Conservation (phyloP, 1,139 yeast species). For the Protomyces inouyei region DNA sequence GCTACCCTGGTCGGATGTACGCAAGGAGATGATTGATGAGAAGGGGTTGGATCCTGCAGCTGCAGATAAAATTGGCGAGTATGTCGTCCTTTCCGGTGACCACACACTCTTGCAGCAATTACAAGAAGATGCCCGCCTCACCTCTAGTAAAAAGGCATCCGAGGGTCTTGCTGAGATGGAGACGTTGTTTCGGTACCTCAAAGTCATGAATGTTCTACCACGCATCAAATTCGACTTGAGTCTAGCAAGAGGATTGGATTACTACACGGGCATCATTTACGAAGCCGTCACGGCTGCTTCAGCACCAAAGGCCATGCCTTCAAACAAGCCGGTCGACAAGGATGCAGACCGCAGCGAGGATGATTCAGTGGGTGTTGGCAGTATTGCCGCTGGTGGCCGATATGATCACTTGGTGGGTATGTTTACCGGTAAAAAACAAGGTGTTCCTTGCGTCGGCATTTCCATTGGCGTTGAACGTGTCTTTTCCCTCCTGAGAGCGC, state of each 20-base stretch:
- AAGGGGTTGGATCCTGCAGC: constrained; percentile 85
- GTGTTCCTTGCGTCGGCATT: constrained; percentile 94
- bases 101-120: constrained; percentile 60
- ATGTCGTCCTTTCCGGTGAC: constrained; percentile 78
- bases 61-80: constrained; percentile 88
- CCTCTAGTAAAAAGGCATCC: constrained; percentile 64
- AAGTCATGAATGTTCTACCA: constrained; percentile 63
- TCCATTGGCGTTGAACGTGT: constrained; percentile 95
- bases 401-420: constrained; percentile 93
- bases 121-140: constrained; percentile 53
- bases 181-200: constrained; percentile 66
- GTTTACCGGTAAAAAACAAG: constrained; percentile 75
- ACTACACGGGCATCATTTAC: constrained; percentile 92
- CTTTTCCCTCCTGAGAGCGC: constrained; percentile 79
- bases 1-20: constrained; percentile 89
- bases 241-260: constrained; percentile 93
- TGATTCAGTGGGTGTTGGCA: constrained; percentile 87
- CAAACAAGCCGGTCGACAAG: constrained; percentile 45
- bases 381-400: constrained; percentile 98
- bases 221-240: constrained; percentile 82
- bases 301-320: constrained; percentile 54
- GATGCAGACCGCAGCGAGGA: constrained; percentile 87
- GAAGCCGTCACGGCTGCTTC: constrained; percentile 94
- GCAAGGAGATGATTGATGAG: constrained; percentile 84
- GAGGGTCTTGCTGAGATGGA: constrained; percentile 78